Evolutionary conservation across 148 eudicot genomes (phyloP).

Genomic region (Camellia japonica): DNA sequence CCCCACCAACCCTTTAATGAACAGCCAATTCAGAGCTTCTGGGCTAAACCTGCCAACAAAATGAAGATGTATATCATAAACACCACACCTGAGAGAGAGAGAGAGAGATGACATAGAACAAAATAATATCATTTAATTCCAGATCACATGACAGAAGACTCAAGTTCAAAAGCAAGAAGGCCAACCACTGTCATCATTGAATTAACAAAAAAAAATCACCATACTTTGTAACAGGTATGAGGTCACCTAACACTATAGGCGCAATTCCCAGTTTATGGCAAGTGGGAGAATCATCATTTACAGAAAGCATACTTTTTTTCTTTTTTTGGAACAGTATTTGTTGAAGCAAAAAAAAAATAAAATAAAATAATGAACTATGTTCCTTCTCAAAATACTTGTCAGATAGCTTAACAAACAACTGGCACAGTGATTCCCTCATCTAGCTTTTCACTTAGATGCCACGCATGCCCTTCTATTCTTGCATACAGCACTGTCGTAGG

Average conservation of each 20-base stretch:
- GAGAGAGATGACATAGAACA: neutral
- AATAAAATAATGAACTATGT: neutral
- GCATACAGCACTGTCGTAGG: neutral
- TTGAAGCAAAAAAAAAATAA: neutral
- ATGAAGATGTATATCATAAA: neutral
- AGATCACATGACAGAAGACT: neutral
- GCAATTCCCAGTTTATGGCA: neutral
- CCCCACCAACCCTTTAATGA: slow-evolving; percentile 30
- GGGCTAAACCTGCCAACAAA: slow-evolving; percentile 27
- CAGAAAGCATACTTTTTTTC: too few relatives aligned
- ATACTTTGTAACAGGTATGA: neutral
- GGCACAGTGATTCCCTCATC: neutral
- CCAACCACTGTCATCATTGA: neutral
- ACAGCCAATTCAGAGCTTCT: slow-evolving; percentile 34
- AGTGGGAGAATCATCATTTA: too few relatives aligned
- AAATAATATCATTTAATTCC: neutral
- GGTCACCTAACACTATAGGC: neutral
- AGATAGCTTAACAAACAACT: neutral
- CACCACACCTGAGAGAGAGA: neutral
- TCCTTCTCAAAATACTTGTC: neutral
- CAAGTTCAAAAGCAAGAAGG: neutral
- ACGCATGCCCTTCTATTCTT: neutral
- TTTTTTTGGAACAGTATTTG: neutral
- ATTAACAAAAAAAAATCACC: slow-evolving; percentile 4
- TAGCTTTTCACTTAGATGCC: neutral